These are phyloP conservation scores for Pseudonitzschia multiseries DNA, from an alignment of 108 stramenopile species.

Conservation along the genomic window DNA sequence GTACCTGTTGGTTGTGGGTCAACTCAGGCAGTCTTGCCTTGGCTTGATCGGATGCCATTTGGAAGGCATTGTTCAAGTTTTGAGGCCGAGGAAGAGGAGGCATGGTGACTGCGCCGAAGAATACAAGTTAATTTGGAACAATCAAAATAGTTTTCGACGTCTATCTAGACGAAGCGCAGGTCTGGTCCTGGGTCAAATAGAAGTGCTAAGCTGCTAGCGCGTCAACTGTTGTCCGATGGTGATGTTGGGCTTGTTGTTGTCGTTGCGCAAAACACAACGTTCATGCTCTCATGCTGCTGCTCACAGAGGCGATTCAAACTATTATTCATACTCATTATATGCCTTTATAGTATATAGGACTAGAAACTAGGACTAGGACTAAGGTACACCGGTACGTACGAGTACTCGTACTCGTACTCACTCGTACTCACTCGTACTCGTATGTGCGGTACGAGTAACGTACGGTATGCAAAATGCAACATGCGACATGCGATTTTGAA, in stretches of 20 bases:
- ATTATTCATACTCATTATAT: background rate
- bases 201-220: background rate
- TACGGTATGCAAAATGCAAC: too few relatives aligned
- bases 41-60: conserved; percentile 66
- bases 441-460: too few relatives aligned
- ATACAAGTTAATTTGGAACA: background rate
- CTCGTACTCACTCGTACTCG: too few relatives aligned
- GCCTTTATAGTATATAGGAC: too few relatives aligned
- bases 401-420: too few relatives aligned
- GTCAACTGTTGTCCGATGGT: background rate
- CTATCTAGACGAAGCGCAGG: background rate
- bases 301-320: background rate
- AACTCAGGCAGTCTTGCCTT: conserved; percentile 70
- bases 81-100: conserved; percentile 38
- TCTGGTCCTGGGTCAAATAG: background rate
- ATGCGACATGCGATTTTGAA: too few relatives aligned
- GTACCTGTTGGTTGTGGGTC: conserved; percentile 79
- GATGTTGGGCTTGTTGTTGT: background rate
- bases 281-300: background rate
- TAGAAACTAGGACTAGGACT: too few relatives aligned
- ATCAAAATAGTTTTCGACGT: background rate
- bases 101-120: conserved; percentile 8
- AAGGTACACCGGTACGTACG: too few relatives aligned
- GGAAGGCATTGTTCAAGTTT: conserved; percentile 72
- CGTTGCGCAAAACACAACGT: background rate